phyloP scores from a whole-genome alignment of 805 yeast species.

The Candida andamanensis region DNA sequence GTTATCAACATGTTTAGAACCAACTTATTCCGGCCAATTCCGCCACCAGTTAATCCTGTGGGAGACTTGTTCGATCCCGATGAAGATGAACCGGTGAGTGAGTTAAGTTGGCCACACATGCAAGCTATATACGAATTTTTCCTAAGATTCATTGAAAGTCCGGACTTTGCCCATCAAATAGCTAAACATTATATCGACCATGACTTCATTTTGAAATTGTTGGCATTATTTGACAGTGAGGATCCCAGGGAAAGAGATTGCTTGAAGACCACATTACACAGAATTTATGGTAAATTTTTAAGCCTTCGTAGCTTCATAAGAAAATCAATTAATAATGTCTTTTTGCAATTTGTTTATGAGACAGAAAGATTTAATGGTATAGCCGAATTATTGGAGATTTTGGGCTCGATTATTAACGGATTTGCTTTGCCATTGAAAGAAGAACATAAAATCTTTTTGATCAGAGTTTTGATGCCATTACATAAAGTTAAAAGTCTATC shows the following conservation, averaged over 20 bases:
- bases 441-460: slow-evolving; percentile 88
- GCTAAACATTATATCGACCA: slow-evolving; percentile 96
- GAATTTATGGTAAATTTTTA: slow-evolving; percentile 93
- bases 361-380: slow-evolving; percentile 95
- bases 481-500: slow-evolving; percentile 89
- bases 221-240: slow-evolving; percentile 92
- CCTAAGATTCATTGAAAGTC: slow-evolving; percentile 85
- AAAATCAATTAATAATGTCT: slow-evolving; percentile 86
- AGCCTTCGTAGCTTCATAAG: slow-evolving; percentile 86
- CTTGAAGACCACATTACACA: slow-evolving; percentile 87
- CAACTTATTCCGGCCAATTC: slow-evolving; percentile 91
- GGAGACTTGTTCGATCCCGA: slow-evolving; percentile 97
- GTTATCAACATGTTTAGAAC: slow-evolving; percentile 86
- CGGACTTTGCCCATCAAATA: slow-evolving; percentile 87
- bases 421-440: slow-evolving; percentile 96
- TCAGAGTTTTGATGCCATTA: slow-evolving; percentile 82
- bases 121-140: slow-evolving; percentile 93
- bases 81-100: slow-evolving; percentile 96
- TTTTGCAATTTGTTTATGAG: slow-evolving; percentile 89
- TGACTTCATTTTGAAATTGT: slow-evolving; percentile 69
- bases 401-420: slow-evolving; percentile 95
- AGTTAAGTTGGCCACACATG: slow-evolving; percentile 99
- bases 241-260: slow-evolving; percentile 96
- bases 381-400: slow-evolving; percentile 88
- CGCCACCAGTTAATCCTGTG: slow-evolving; percentile 96